A percentile compares a stretch with the other conserved stretches of the same genome.
Conservation (phyloP, 768 basidiomycete species). For the Clathrus columnatus region DNA sequence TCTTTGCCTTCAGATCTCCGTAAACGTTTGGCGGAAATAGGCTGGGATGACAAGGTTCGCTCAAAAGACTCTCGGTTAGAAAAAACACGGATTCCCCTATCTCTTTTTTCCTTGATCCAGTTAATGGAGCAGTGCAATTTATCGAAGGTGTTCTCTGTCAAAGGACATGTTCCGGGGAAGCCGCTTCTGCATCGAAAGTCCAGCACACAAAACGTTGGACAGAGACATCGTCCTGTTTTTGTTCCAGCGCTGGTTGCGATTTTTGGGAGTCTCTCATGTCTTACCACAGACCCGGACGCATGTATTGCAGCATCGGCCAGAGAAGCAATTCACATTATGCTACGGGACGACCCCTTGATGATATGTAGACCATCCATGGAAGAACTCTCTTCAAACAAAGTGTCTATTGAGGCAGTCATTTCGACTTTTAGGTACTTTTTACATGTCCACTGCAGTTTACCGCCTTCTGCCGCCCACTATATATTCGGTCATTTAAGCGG, state of each 20-base stretch:
- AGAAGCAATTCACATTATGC: conserved; percentile 48
- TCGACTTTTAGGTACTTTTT: conserved; percentile 47
- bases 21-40: conserved; percentile 61
- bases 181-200: conserved; percentile 48
- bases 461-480: conserved; percentile 56
- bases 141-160: not conserved
- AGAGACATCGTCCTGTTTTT: conserved; percentile 59
- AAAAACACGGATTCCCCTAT: conserved; percentile 56
- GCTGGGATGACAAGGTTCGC: conserved; percentile 58
- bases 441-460: conserved; percentile 46
- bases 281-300: conserved; percentile 47
- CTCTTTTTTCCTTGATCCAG: conserved; percentile 49
- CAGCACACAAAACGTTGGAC: conserved; percentile 28
- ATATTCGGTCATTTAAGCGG: conserved; percentile 66
- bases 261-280: conserved; percentile 43
- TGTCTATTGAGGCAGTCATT: conserved; percentile 39
- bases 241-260: conserved; percentile 49
- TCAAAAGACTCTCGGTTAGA: conserved; percentile 47
- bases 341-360: conserved; percentile 69
- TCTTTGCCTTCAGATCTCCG: conserved; percentile 54
- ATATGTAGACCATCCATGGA: conserved; percentile 56
- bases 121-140: conserved; percentile 22
- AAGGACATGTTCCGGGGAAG: conserved; percentile 9
- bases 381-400: conserved; percentile 42
- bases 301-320: conserved; percentile 49